Evolutionary conservation across 108 stramenopile genomes (phyloP), one percentile per base, ranked within the genome.

Genomic region (Skeletonema menzelii): DNA sequence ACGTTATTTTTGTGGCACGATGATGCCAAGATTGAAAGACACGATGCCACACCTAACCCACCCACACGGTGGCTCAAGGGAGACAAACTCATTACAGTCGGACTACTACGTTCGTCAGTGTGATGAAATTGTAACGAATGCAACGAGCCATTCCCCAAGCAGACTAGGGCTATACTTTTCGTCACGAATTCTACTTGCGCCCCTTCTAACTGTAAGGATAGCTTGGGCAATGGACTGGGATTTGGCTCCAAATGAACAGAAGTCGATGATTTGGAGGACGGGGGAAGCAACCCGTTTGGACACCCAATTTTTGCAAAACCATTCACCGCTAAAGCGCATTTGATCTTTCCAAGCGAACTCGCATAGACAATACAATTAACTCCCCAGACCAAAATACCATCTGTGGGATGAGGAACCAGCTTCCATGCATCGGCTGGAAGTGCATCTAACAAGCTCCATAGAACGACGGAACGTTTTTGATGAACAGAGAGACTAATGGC

Each of bases 131-230:
- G 88, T 27, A 95, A 64, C 22, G 88, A 70, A 49, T 89, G 88
- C 35, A 92, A 63, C 26, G 84, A 77, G 22, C 93, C 91, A 26
- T 69, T 69, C 15, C 93, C 85, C 17, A 90, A 68, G 22, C 84
- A 83, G 8, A 91, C 78, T 34, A 91, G 61, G 1, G 87, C 89
- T 2, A 91, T 78, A 30, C 71, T 70, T 28, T 82, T 77, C 8
- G 82, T 68, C 27, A 89, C 65, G 56, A 85, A 85, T 13, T 65
- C 72, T 31, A 76, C 61, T 44, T 87, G 70, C 20, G 85, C 85
- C 24, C 91, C 94, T 75, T 95, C 94, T 26, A 95, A 68, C 44
- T 86, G 87, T 20, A 95, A 64, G 10, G 89, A 62, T 8, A 92
- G 83, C 22, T 72, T 65, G 27, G 91, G 88, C 66, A 95, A 76